phyloP scores from a whole-genome alignment of 306 rosid species.

The Dalbergia cultrata region DNA sequence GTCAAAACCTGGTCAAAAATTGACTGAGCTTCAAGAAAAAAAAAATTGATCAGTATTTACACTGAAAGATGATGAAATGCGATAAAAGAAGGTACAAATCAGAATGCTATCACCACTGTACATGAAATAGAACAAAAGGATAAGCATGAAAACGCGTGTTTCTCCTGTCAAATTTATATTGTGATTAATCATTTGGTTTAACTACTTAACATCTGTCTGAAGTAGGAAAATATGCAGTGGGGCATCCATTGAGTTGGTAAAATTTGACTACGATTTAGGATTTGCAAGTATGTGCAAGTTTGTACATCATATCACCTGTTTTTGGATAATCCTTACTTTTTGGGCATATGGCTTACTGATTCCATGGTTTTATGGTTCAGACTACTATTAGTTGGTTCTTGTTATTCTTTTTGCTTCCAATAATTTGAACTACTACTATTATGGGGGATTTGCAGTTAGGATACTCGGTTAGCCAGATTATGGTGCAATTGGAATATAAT shows the following conservation, averaged over 20 bases:
- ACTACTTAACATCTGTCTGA: neutral
- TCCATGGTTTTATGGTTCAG: neutral
- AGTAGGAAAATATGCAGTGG: constrained; percentile 24
- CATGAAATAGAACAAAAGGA: neutral
- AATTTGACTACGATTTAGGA: neutral
- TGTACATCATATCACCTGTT: neutral
- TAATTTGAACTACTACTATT: neutral
- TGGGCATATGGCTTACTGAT: neutral
- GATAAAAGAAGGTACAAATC: constrained; percentile 23
- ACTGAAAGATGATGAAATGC: neutral
- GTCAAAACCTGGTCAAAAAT: constrained; percentile 5
- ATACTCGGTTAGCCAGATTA: neutral
- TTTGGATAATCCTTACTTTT: neutral
- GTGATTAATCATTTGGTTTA: constrained; percentile 7
- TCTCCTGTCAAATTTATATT: neutral
- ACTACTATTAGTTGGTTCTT: neutral
- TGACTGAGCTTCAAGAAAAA: neutral
- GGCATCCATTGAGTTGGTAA: neutral
- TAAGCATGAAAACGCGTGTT: neutral
- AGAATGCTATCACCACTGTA: constrained; percentile 1
- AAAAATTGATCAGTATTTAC: neutral
- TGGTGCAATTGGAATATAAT: neutral
- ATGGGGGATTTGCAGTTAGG: neutral
- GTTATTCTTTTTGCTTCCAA: neutral
- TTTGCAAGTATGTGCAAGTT: neutral